phyloP scores from a whole-genome alignment of 495 filamentous ascomycete genomes.

The Oidiodendron maius region DNA sequence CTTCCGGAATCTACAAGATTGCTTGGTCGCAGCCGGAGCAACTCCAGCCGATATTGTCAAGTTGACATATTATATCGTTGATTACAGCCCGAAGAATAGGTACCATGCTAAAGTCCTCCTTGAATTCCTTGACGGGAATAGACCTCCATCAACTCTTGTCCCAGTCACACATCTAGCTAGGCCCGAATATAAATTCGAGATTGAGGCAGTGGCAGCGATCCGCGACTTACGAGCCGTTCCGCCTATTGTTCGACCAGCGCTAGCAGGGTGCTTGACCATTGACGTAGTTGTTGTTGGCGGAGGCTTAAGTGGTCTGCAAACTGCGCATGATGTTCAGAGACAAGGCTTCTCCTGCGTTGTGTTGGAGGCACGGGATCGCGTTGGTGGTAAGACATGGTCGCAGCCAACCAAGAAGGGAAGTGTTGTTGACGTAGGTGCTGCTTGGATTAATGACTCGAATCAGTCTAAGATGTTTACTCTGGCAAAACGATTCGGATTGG shows the following conservation, averaged over 20 bases:
- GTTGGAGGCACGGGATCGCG: slow-evolving; percentile 43
- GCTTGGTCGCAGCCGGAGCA: slow-evolving; percentile 5
- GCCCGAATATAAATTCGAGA: slow-evolving; percentile 29
- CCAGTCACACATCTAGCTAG: slow-evolving; percentile 27
- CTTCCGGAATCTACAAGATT: slow-evolving; percentile 23
- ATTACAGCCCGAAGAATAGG: slow-evolving; percentile 24
- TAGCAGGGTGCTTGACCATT: not conserved
- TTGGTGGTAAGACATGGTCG: slow-evolving; percentile 41
- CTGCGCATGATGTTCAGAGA: slow-evolving; percentile 32
- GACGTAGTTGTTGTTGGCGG: slow-evolving; percentile 47
- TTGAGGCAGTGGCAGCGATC: slow-evolving; percentile 29
- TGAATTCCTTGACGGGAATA: slow-evolving; percentile 25
- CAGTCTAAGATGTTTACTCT: slow-evolving; percentile 34
- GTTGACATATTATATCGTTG: slow-evolving; percentile 30
- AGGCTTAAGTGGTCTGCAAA: slow-evolving; percentile 40
- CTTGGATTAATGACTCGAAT: slow-evolving; percentile 47
- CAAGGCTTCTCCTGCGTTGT: slow-evolving; percentile 37
- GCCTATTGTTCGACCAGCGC: not conserved
- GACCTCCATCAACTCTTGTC: slow-evolving; percentile 27
- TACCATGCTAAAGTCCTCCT: slow-evolving; percentile 22
- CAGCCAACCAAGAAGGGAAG: slow-evolving; percentile 19
- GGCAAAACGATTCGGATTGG: slow-evolving; percentile 28
- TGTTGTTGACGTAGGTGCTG: slow-evolving; percentile 40
- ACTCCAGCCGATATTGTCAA: slow-evolving; percentile 24
- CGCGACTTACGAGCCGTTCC: slow-evolving; percentile 1